Conservation (phyloP, 1,139 yeast genomes). For the Blastobotrys ciferrii region DNA sequence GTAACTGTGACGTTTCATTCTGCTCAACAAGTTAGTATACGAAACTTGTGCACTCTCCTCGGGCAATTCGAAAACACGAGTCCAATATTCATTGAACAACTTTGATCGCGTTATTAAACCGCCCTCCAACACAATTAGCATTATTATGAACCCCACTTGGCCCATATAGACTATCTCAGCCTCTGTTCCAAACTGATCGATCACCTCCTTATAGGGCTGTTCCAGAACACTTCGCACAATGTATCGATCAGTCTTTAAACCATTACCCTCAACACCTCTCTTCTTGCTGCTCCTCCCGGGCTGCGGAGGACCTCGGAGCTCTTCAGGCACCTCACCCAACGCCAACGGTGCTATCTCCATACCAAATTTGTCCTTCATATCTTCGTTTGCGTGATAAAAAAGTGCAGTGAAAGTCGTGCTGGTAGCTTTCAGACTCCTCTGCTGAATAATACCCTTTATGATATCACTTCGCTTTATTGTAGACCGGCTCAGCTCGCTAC, state of each 20-base stretch:
- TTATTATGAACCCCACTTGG: constrained; percentile 4
- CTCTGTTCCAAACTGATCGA: neutral
- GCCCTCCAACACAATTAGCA: constrained; percentile 11
- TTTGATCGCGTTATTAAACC: constrained; percentile 7
- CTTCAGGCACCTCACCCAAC: constrained; percentile 9
- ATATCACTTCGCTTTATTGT: constrained; percentile 1
- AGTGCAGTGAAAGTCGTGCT: neutral
- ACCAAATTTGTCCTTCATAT: constrained; percentile 11
- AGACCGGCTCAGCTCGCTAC: constrained; percentile 3
- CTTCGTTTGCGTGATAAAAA: constrained; percentile 5
- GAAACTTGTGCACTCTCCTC: neutral
- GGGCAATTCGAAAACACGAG: neutral
- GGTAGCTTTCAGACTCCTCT: neutral
- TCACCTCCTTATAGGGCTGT: neutral
- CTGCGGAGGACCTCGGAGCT: constrained; percentile 8
- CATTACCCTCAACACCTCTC: neutral
- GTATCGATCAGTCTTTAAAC: constrained; percentile 5
- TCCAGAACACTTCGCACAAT: constrained; percentile 10
- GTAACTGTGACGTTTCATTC: constrained; percentile 12
- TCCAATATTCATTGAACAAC: constrained; percentile 1
- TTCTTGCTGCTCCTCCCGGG: constrained; percentile 4
- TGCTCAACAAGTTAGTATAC: constrained; percentile 8
- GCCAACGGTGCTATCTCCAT: constrained; percentile 13
- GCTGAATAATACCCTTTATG: constrained; percentile 4
- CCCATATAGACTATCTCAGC: constrained; percentile 6